Percentiles rank a stretch among this genome's conserved stretches.
Conservation (phyloP, 208 protist species). For the Leishmania arabica region DNA sequence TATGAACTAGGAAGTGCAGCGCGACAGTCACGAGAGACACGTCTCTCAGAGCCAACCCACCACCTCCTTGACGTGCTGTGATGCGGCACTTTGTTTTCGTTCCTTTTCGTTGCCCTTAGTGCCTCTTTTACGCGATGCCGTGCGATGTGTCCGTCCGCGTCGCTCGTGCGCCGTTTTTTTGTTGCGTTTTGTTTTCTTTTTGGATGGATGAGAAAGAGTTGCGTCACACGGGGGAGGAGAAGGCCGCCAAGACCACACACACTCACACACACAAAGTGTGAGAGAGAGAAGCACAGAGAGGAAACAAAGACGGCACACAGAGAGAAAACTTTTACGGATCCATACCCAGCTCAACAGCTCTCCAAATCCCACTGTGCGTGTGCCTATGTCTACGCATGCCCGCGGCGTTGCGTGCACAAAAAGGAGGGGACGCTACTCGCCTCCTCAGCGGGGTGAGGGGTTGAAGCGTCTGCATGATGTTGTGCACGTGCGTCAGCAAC, state of each 20-base stretch:
- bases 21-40: background rate
- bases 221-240: background rate
- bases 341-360: background rate
- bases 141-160: background rate
- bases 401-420: background rate
- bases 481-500: background rate
- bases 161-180: background rate
- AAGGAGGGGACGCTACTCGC: background rate
- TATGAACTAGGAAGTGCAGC: background rate
- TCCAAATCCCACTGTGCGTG: background rate
- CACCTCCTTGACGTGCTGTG: background rate
- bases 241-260: background rate
- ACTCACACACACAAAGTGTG: background rate
- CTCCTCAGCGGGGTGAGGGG: background rate
- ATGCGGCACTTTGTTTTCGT: slow-evolving; percentile 6
- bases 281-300: background rate
- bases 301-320: background rate
- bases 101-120: background rate
- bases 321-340: background rate
- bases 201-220: background rate
- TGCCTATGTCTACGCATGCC: background rate
- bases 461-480: background rate
- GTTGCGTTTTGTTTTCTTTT: background rate
- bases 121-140: background rate
- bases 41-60: background rate